Conservation (phyloP, 345 rosid species). For the Boechera divaricarpa region DNA sequence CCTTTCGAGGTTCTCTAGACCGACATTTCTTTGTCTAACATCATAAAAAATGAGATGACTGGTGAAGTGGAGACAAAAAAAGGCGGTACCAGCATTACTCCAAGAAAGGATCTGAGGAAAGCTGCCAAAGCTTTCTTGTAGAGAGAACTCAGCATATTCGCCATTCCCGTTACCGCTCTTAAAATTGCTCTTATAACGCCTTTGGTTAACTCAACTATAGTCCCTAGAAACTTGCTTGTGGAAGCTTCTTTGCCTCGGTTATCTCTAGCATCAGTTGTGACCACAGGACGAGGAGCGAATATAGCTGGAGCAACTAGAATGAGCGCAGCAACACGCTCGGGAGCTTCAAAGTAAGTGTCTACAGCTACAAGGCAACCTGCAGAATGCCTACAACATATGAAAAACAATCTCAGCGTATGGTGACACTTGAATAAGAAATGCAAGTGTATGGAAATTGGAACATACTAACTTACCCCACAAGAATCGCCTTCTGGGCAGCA, state of each 20-base stretch:
- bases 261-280: slow-evolving; percentile 43
- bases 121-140: slow-evolving; percentile 69
- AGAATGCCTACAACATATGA: slow-evolving; percentile 65
- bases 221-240: slow-evolving; percentile 43
- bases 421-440: background rate
- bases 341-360: slow-evolving; percentile 86
- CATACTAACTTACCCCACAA: slow-evolving; percentile 68
- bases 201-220: slow-evolving; percentile 49
- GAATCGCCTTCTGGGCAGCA: slow-evolving; percentile 69
- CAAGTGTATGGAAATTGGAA: slow-evolving; percentile 3
- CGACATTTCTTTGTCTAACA: background rate
- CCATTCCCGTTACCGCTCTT: slow-evolving; percentile 57
- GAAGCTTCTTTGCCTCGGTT: slow-evolving; percentile 43
- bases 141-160: slow-evolving; percentile 53
- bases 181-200: slow-evolving; percentile 43
- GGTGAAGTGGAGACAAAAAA: background rate
- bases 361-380: slow-evolving; percentile 88
- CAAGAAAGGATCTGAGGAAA: slow-evolving; percentile 64
- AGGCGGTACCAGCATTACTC: slow-evolving; percentile 67
- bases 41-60: slow-evolving; percentile 18
- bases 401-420: slow-evolving; percentile 17
- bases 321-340: slow-evolving; percentile 83
- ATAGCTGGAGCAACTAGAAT: slow-evolving; percentile 93
- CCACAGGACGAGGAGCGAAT: slow-evolving; percentile 59
- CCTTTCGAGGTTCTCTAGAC: slow-evolving; percentile 30